Evolutionary conservation across 768 basidiomycete genomes (phyloP), one percentile per base, ranked within the genome.

Genomic region (Coprinopsis sp.): DNA sequence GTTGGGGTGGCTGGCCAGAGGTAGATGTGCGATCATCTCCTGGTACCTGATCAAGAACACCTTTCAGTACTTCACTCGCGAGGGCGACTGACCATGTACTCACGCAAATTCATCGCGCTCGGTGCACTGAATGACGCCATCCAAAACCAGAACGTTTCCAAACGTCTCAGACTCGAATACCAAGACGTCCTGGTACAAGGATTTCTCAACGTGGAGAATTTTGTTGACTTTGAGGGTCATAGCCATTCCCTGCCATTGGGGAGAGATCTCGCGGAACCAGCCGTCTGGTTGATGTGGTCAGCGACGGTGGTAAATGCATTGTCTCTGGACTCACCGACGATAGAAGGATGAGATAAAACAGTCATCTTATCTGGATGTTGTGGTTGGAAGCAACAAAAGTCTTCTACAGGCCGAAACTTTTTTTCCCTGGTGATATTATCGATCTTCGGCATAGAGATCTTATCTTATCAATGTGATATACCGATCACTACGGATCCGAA

Each of bases 21-120:
- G 96, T 44, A 99, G 70, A 69, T 98, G 95, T 4, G 95, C 78
- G 59, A 99, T 98, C 95, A 98, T 96, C 71, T 99, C 95, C 61
- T 97, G 93, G 68, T 98, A 97, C 10, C 92, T 96, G 57, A 34
- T 6, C 33, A 7, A 46, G 23, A 29, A 24, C 24, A 18, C 3
- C 14, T 37, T 19, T 30, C 16, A 27, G 19, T n/a, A 19, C 27
- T 16, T 37, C 8, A 22, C 29, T 22, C 24, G 13, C 18, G 21
- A 37, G 19, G n/a, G n/a, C 19, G 11, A 19, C 19, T 11, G 7
- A 10, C 7, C 7, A 31, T 33, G 37, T 25, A 40, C 88, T 55
- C 59, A 92, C 92, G 94, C 93, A 68, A 99, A 99, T 67, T 99
- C 96, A 61, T 99, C 96, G 37, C 94, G 83, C 69, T 99, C 96